phyloP scores from a whole-genome alignment of 352 stramenopile genomes.

The Blastocystis sp. region DNA sequence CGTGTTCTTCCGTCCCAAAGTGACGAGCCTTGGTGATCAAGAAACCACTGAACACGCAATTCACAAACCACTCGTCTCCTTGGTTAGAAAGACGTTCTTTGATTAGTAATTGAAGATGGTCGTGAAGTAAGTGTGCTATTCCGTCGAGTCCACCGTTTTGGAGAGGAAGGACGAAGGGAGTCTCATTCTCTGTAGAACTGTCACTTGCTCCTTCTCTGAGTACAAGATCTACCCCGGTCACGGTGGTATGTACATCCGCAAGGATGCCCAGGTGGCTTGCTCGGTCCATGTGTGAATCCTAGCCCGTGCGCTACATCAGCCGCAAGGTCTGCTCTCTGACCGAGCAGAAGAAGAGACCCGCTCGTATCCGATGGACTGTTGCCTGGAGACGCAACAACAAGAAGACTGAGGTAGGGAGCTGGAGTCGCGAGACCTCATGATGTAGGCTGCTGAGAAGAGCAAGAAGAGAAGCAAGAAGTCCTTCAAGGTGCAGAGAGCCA shows the following conservation, averaged over 20 bases:
- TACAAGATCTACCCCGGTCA: constrained; percentile 96
- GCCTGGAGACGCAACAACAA: constrained; percentile 73
- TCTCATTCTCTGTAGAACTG: constrained; percentile 74
- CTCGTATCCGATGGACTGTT: constrained; percentile 97
- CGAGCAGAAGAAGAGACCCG: constrained; percentile 97
- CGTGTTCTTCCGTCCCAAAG: no score
- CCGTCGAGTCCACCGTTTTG: background rate
- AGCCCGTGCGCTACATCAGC: constrained; percentile 88
- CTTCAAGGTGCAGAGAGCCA: constrained; percentile 48
- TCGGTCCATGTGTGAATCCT: background rate
- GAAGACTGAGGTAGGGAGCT: constrained; percentile 69
- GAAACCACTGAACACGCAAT: constrained; percentile 13
- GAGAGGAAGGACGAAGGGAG: background rate
- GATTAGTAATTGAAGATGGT: constrained; percentile 63
- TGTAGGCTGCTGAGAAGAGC: constrained; percentile 67
- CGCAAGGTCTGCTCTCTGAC: constrained; percentile 95
- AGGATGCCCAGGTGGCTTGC: constrained; percentile 81
- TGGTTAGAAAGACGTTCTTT: constrained; percentile 60
- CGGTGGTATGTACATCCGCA: constrained; percentile 95
- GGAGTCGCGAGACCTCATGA: background rate
- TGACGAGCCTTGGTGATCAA: background rate
- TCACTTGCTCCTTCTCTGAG: constrained; percentile 85
- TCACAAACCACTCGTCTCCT: constrained; percentile 25
- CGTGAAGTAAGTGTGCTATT: constrained; percentile 46
- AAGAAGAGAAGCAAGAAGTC: constrained; percentile 66